Base-by-base conservation (phyloP, 345 rosid species). In the Salix udensis region DNA sequence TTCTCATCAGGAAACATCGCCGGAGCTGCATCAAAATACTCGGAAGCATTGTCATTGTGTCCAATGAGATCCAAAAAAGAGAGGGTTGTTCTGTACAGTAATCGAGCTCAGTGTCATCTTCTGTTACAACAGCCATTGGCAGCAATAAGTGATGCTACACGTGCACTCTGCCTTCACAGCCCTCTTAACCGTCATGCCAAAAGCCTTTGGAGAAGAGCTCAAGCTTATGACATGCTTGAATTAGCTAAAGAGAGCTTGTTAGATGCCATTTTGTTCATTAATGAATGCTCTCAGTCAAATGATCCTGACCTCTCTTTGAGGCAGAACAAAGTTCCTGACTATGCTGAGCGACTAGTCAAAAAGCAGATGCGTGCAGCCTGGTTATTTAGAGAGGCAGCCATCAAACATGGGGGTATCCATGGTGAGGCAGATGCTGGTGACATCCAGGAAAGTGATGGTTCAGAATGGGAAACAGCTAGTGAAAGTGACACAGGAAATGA, bases 341-440 rank as follows among this genome's bases (percentile, higher is more conserved):
- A 96, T 83, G 99, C 98, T 8, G 99, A 96, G 82, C 86, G 97
- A 76, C 72, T 96, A 44, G 99, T 96, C 71, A 96, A 90, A 89
- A 96, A 96, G 86, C 99, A 96, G 86, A 94, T 96, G 98, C 87
- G 97, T 46, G 97, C 98, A 6, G 99, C 98, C 60, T 96, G 99
- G 99, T 84, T 94, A 78, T 96, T 96, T 82, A 91, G 91, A 84
- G 99, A 92, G 82, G 97, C 99, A 16, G 92, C 97, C 13, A 83
- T 87, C 73, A 96, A 96, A 79, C 98, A 90, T 72, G 99, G 99
- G 24, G 97, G 97, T 10, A 89, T 91, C 46, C 93, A 84, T 52
- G 82, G 93, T 72, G 93, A 88, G 81, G 94, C 92, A 8, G 92
- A 89, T 67, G 88, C 80, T 64, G 83, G 89, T 39, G 92, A 88